Conservation (phyloP, 23 red algal species). For the Cyanidioschyzon merolae region DNA sequence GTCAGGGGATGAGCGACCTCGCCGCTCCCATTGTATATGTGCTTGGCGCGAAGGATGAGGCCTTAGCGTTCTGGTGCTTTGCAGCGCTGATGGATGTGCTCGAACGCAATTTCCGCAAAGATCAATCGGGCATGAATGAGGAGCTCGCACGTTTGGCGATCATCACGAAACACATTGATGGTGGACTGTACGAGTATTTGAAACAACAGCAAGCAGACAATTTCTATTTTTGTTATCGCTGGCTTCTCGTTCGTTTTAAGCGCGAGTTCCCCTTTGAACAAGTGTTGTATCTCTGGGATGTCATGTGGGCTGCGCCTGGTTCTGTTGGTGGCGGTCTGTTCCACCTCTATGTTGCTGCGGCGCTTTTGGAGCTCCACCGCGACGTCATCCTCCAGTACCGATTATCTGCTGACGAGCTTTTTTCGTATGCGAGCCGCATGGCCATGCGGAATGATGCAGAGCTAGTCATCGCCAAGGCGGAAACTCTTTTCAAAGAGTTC, state of each 20-base stretch:
- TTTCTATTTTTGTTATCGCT: conserved; percentile 74
- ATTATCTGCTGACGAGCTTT: conserved; percentile 40
- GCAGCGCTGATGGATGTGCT: conserved; percentile 63
- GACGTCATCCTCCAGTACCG: conserved; percentile 23
- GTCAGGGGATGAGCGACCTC: conserved; percentile 98
- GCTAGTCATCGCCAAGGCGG: conserved; percentile 6
- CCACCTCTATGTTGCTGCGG: conserved; percentile 52
- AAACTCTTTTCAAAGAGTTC: conserved; percentile 8
- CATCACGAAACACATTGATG: conserved; percentile 42
- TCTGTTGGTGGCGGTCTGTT: conserved; percentile 43
- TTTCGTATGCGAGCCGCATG: conserved; percentile 68
- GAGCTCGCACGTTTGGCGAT: conserved; percentile 42
- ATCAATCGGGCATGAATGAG: conserved; percentile 67
- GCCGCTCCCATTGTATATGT: conserved; percentile 67
- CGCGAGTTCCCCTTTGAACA: conserved; percentile 61
- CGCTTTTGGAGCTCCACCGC: conserved; percentile 51
- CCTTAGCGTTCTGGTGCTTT: conserved; percentile 85
- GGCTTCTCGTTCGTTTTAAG: conserved; percentile 88
- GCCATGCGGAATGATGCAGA: conserved; percentile 51
- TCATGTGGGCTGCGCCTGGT: conserved; percentile 40
- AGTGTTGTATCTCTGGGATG: conserved; percentile 66
- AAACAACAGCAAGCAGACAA: conserved; percentile 40
- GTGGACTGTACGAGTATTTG: conserved; percentile 40
- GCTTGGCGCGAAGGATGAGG: conserved; percentile 53
- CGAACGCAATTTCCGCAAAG: conserved; percentile 69